Percentiles rank a stretch among this genome's conserved stretches.
Conservation (phyloP, 108 stramenopile species). For the Nitzschia sp. region DNA sequence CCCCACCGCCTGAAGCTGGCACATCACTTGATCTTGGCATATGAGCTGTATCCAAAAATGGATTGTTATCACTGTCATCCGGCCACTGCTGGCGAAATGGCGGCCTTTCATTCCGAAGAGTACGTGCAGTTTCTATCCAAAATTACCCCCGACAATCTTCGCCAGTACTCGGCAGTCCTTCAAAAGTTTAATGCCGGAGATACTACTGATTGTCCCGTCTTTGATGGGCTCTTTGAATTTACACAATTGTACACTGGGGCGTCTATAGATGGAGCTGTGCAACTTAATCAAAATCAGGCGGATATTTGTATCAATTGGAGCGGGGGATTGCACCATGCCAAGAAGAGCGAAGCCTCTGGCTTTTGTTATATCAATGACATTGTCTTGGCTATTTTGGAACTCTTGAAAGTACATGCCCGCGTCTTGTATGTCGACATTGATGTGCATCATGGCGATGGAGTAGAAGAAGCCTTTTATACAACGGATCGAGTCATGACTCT, state of each 20-base stretch:
- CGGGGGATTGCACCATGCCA: conserved; percentile 99
- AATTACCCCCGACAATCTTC: conserved; percentile 90
- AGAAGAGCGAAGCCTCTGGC: conserved; percentile 96
- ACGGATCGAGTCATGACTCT: conserved; percentile 99
- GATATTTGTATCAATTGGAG: conserved; percentile 99
- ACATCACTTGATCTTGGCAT: conserved; percentile 95
- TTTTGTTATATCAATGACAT: conserved; percentile 99
- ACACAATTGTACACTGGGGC: conserved; percentile 95
- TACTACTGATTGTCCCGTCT: conserved; percentile 98
- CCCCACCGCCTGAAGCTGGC: conserved; percentile 97
- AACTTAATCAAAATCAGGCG: conserved; percentile 89
- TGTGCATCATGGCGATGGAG: conserved; percentile 99
- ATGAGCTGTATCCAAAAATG: conserved; percentile 97
- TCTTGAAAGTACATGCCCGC: conserved; percentile 97
- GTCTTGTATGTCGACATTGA: conserved; percentile 99
- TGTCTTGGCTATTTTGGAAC: conserved; percentile 98
- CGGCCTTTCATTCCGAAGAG: conserved; percentile 94
- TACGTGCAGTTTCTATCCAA: conserved; percentile 94
- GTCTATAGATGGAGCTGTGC: conserved; percentile 95
- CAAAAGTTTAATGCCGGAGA: conserved; percentile 95
- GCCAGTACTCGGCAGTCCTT: conserved; percentile 73
- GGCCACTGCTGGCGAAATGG: conserved; percentile 90
- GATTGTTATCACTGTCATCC: conserved; percentile 97
- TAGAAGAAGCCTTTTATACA: conserved; percentile 99
- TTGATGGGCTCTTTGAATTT: conserved; percentile 98